Conservation (phyloP, 495 filamentous ascomycete genomes). For the Lophium mytilinum region DNA sequence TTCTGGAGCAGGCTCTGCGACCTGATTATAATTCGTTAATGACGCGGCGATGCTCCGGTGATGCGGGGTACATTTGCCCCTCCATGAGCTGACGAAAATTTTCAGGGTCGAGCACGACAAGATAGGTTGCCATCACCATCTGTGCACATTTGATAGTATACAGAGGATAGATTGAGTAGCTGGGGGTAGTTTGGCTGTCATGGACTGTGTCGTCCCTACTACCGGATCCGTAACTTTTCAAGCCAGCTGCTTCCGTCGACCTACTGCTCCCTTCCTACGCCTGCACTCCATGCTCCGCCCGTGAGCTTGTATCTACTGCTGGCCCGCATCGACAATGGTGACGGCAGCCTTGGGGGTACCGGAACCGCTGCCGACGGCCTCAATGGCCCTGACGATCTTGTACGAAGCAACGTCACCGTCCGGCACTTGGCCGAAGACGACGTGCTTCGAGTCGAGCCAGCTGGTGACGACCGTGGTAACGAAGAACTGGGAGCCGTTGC, state of each 20-base stretch:
- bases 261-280: background rate
- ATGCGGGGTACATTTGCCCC: background rate
- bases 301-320: slow-evolving; percentile 7
- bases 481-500: slow-evolving; percentile 72
- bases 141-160: background rate
- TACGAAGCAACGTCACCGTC: slow-evolving; percentile 28
- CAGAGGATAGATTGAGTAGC: background rate
- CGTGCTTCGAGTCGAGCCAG: slow-evolving; percentile 40
- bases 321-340: slow-evolving; percentile 29
- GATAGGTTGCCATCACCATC: background rate
- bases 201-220: slow-evolving; percentile 2
- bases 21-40: no score
- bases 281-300: background rate
- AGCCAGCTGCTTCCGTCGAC: background rate
- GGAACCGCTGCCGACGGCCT: slow-evolving; percentile 31
- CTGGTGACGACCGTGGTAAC: slow-evolving; percentile 39
- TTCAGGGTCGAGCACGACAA: background rate
- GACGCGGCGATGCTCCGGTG: background rate
- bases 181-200: slow-evolving; percentile 2
- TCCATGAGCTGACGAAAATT: background rate
- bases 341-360: slow-evolving; percentile 33
- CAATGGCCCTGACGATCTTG: slow-evolving; percentile 34
- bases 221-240: slow-evolving; percentile 4
- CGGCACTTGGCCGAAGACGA: slow-evolving; percentile 39
- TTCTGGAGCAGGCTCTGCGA: background rate